A percentile compares a stretch with the other conserved stretches of the same genome.
phyloP scores from a whole-genome alignment of 2,329 filamentous ascomycete genomes.

The Diaporthe ilicicola region DNA sequence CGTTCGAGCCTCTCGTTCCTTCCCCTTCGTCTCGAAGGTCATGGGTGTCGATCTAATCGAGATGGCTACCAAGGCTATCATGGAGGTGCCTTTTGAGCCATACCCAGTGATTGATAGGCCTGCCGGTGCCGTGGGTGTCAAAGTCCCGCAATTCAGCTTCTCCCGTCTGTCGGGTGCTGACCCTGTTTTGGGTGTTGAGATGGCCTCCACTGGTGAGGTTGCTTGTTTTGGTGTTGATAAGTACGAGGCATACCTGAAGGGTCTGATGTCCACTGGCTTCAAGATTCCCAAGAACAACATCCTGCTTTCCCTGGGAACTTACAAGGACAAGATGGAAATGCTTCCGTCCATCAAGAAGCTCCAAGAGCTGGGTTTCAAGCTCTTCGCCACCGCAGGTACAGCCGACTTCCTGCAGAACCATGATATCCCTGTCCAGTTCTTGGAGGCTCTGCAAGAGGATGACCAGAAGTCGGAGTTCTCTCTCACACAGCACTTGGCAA shows the following conservation, averaged over 20 bases:
- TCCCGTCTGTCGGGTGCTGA: slow-evolving; percentile 95
- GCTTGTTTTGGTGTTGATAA: slow-evolving; percentile 96
- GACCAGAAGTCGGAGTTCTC: slow-evolving; percentile 96
- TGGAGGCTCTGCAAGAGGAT: slow-evolving; percentile 85
- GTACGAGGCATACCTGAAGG: slow-evolving; percentile 98
- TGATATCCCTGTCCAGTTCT: slow-evolving; percentile 88
- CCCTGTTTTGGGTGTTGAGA: slow-evolving; percentile 96
- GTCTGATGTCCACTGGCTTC: slow-evolving; percentile 94
- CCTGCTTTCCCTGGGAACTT: slow-evolving; percentile 92
- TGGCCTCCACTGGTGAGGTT: slow-evolving; percentile 98
- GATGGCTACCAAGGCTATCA: slow-evolving; percentile 98
- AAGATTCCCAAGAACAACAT: slow-evolving; percentile 96
- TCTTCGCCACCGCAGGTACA: slow-evolving; percentile 95
- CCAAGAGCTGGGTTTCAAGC: slow-evolving; percentile 89
- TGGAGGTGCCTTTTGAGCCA: slow-evolving; percentile 80
- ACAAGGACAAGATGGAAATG: slow-evolving; percentile 98
- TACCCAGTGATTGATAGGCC: slow-evolving; percentile 83
- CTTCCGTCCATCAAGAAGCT: slow-evolving; percentile 90
- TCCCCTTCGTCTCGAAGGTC: slow-evolving; percentile 98
- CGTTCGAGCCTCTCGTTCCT: slow-evolving; percentile 92
- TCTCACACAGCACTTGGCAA: slow-evolving; percentile 93
- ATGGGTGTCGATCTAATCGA: slow-evolving; percentile 98
- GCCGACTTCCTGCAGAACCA: slow-evolving; percentile 96
- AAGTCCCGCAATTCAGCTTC: slow-evolving; percentile 99
- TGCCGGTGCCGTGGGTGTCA: slow-evolving; percentile 89